Evolutionary conservation across 495 filamentous ascomycete genomes (phyloP).

Genomic region (Neurospora sp.): DNA sequence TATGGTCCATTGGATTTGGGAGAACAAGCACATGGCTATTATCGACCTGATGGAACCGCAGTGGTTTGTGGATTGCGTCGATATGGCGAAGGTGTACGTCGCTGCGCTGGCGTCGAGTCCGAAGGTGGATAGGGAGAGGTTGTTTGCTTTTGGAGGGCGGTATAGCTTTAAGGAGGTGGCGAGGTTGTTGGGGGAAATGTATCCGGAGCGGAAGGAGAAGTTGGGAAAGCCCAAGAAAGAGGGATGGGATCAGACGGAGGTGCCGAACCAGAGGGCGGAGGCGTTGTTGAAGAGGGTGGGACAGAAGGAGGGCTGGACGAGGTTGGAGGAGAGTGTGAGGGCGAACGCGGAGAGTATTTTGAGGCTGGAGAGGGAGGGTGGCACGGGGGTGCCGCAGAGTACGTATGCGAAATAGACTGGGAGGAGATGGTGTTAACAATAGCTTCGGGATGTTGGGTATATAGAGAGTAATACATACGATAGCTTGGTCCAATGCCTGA

Average conservation of each 20-base stretch:
- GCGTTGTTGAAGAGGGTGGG: constrained; percentile 24
- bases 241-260: constrained; percentile 24
- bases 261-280: constrained; percentile 21
- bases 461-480: neutral
- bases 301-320: constrained; percentile 22
- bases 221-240: constrained; percentile 15
- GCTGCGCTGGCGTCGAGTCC: constrained; percentile 19
- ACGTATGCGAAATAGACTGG: neutral
- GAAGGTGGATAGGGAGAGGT: constrained; percentile 19
- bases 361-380: constrained; percentile 5
- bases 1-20: constrained; percentile 23
- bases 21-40: constrained; percentile 13
- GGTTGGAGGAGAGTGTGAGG: constrained; percentile 24
- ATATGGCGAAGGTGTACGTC: constrained; percentile 21
- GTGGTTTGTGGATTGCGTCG: constrained; percentile 23
- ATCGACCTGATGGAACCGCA: constrained; percentile 23
- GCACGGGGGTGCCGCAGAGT: neutral
- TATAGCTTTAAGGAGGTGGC: constrained; percentile 23
- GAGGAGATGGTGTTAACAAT: neutral
- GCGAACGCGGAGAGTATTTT: constrained; percentile 18
- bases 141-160: constrained; percentile 22
- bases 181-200: constrained; percentile 21
- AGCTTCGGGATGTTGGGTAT: neutral
- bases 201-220: constrained; percentile 12
- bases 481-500: neutral